A percentile compares a stretch with the other conserved stretches of the same genome.
phyloP scores from a whole-genome alignment of 2,329 filamentous ascomycete species.

The Ilyonectria robusta region DNA sequence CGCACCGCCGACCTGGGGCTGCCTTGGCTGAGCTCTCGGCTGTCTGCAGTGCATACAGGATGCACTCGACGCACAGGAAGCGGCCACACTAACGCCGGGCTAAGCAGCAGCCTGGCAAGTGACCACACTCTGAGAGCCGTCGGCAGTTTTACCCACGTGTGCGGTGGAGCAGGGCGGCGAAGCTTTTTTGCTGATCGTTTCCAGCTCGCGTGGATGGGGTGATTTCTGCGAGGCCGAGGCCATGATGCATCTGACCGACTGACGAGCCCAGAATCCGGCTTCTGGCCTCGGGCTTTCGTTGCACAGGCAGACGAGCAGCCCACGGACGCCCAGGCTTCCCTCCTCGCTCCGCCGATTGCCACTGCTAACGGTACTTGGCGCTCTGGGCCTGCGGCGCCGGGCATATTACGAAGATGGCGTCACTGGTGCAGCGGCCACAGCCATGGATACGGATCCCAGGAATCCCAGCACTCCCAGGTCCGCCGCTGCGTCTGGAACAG shows the following conservation, averaged over 20 bases:
- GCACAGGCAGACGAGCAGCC: not conserved
- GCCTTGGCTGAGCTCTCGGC: constrained; percentile 3
- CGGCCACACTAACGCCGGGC: constrained; percentile 30
- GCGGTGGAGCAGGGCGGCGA: constrained; percentile 39
- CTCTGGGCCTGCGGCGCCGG: constrained; percentile 2
- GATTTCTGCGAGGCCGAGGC: constrained; percentile 8
- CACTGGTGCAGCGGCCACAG: constrained; percentile 39
- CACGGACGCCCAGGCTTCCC: not conserved
- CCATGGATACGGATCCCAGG: constrained; percentile 40
- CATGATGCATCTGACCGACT: constrained; percentile 24
- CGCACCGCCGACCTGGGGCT: not conserved
- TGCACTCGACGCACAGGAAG: not conserved
- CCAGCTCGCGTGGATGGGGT: constrained; percentile 30
- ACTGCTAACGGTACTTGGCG: constrained; percentile 39
- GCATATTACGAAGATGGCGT: constrained; percentile 45
- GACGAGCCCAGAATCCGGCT: not conserved
- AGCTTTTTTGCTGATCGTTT: constrained; percentile 23
- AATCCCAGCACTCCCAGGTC: constrained; percentile 40
- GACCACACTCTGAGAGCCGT: constrained; percentile 32
- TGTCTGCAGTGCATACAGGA: constrained; percentile 1
- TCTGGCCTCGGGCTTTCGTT: not conserved
- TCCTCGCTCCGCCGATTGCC: constrained; percentile 14
- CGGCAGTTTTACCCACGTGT: constrained; percentile 47
- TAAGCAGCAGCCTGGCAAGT: constrained; percentile 32
- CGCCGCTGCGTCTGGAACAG: constrained; percentile 37